phyloP scores from a whole-genome alignment of 192 early-diverging fungal genomes.

The Lobulomyces angularis region DNA sequence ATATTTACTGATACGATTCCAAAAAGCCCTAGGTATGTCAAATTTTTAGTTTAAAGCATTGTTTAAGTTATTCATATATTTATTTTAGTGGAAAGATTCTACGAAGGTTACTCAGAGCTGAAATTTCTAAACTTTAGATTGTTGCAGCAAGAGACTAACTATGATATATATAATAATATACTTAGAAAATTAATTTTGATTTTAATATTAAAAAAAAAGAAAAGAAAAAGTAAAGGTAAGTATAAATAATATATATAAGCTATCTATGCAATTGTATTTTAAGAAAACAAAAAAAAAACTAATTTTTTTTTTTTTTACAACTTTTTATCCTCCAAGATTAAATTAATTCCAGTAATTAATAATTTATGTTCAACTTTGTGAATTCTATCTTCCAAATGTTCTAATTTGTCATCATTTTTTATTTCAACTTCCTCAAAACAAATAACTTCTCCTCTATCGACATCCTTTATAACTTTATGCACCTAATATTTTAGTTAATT shows the following conservation, averaged over 20 bases:
- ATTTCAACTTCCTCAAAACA: constrained; percentile 68
- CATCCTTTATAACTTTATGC: constrained; percentile 88
- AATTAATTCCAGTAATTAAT: too few species aligned
- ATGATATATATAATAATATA: constrained; percentile 44
- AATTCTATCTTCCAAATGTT: constrained; percentile 75
- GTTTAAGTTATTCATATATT: too few species aligned
- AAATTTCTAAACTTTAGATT: constrained; percentile 42
- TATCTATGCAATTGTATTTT: too few species aligned
- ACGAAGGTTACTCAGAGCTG: constrained; percentile 53
- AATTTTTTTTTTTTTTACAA: too few species aligned
- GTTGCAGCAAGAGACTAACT: constrained; percentile 56
- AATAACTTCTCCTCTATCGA: constrained; percentile 89
- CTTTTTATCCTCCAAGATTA: too few species aligned
- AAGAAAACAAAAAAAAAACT: too few species aligned
- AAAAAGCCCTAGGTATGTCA: constrained; percentile 58
- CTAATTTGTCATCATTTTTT: constrained; percentile 58
- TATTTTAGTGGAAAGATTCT: constrained; percentile 84
- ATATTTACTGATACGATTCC: constrained; percentile 58
- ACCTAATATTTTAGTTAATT: too few species aligned
- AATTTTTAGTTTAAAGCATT: too few species aligned
- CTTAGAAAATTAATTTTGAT: constrained; percentile 10
- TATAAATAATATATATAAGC: too few species aligned
- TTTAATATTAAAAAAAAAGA: neutral
- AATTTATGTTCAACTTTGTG: constrained; percentile 80
- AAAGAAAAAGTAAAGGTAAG: constrained; percentile 8